Evolutionary conservation across 441 rosid species (phyloP), one percentile per base, ranked within the genome.

Genomic region (Gossypium schwendimanii): DNA sequence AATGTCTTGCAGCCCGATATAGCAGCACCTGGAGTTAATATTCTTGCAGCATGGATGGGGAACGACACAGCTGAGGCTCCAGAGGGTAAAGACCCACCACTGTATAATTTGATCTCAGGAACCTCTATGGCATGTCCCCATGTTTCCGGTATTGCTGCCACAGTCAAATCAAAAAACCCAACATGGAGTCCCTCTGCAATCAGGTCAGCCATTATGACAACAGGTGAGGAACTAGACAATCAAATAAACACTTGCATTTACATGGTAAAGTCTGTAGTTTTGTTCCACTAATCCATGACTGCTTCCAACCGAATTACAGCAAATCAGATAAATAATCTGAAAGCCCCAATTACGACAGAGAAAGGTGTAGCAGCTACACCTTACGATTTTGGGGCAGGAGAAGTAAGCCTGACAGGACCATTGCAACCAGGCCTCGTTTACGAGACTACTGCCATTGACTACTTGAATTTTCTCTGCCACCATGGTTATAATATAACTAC

Each of bases 51-150:
- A 3, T 91, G 98, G 97, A 80, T 79, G 7, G 93, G 86, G n/a
- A 84, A 88, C 33, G 93, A 88, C 63, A 78, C 82, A 9, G 47
- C 17, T 0, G 73, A 72, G 4, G 81, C 86, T 15, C 80, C 77
- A 0, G 60, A 54, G 75, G 94, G 95, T 52, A 83, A 86, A 79
- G 77, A 75, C 0, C 77, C 89, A 1, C 86, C 93, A 3, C 72
- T 72, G 6, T 93, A 74, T 79, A 86, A 85, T 63, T 73, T 91
- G 36, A 70, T 88, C 15, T 91, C 98, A 2, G 97, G 97, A 77
- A 91, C 96, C 74, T 91, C 98, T 73, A 91, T 91, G 97, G 76
- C 98, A 9, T 85, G 91, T 79, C 97, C 97, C 3, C 95, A 91
- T 3, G 91, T 87, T 39, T 78, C 93, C 3, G 95, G 86, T 41